Evolutionary conservation across 2,329 filamentous ascomycete species (phyloP).

Genomic region (Diaporthe sp.): DNA sequence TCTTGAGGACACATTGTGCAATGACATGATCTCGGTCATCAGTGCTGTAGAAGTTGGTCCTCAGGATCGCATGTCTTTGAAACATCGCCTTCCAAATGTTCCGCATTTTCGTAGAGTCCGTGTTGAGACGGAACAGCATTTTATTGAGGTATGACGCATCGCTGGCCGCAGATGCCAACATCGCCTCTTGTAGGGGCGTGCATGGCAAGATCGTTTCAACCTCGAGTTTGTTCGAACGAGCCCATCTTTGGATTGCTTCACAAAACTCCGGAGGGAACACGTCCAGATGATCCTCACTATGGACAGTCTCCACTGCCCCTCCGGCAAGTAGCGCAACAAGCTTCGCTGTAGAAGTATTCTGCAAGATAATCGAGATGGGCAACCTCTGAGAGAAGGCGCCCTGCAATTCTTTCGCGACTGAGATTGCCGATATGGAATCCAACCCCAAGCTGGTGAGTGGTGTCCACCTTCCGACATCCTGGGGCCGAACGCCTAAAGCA

Average conservation of each 20-base stretch:
- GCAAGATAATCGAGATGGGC: conserved; percentile 79
- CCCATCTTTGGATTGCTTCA: conserved; percentile 48
- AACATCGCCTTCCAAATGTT: conserved; percentile 74
- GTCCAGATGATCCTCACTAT: background rate
- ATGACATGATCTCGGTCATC: conserved; percentile 73
- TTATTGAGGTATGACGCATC: conserved; percentile 78
- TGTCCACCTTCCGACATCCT: conserved; percentile 71
- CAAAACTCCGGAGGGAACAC: conserved; percentile 50
- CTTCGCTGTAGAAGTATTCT: conserved; percentile 74
- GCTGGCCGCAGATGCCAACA: conserved; percentile 74
- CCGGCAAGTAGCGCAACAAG: conserved; percentile 60
- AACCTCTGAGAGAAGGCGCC: conserved; percentile 61
- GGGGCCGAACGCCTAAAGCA: conserved; percentile 60
- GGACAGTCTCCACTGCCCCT: background rate
- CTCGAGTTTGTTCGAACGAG: conserved; percentile 49
- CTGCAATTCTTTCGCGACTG: conserved; percentile 72
- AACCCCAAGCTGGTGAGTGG: conserved; percentile 85
- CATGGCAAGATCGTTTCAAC: conserved; percentile 79
- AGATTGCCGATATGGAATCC: conserved; percentile 87
- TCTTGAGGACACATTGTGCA: conserved; percentile 77
- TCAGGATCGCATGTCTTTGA: conserved; percentile 79
- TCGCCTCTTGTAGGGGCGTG: conserved; percentile 89
- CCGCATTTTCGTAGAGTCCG: conserved; percentile 65
- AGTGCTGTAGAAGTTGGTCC: conserved; percentile 82
- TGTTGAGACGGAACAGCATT: conserved; percentile 73